These are phyloP conservation scores for Penicillium ochrochloron DNA, from an alignment of 495 filamentous ascomycete genomes.

Conservation along the genomic window DNA sequence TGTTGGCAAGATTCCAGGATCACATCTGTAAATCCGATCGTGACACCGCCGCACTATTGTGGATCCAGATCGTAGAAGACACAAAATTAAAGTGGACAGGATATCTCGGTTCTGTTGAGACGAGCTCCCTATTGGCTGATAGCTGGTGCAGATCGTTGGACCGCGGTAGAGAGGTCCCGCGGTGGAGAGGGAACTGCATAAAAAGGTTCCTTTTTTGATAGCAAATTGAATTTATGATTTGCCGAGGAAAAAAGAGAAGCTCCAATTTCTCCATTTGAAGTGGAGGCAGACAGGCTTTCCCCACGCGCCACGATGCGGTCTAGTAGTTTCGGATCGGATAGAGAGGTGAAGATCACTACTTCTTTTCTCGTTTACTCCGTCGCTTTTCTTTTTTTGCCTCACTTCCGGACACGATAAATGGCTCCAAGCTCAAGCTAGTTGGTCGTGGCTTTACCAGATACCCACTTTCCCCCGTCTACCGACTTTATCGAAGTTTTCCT, in stretches of 20 bases:
- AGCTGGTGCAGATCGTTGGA: not conserved
- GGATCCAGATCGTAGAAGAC: not conserved
- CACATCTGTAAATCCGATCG: not conserved
- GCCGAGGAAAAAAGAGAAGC: not conserved
- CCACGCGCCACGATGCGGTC: not conserved
- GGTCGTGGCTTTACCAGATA: not conserved
- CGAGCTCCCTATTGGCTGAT: not conserved
- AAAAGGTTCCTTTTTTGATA: not conserved
- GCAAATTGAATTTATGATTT: not conserved
- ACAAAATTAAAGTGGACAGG: not conserved
- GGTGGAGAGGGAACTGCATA: not conserved
- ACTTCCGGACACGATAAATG: not conserved
- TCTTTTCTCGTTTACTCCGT: not conserved
- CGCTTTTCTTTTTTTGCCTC: not conserved
- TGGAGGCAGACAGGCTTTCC: not conserved
- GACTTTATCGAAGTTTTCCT: not conserved
- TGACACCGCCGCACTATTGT: not conserved
- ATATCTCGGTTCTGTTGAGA: not conserved
- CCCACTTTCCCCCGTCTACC: not conserved
- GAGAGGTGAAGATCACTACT: not conserved
- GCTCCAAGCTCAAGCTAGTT: not conserved
- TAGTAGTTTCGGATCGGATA: not conserved
- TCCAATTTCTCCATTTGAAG: not conserved
- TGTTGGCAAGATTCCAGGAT: not conserved
- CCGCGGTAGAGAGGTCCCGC: not conserved